Base-by-base conservation (phyloP, 352 stramenopile species). In the Nothophytophthora sp. region DNA sequence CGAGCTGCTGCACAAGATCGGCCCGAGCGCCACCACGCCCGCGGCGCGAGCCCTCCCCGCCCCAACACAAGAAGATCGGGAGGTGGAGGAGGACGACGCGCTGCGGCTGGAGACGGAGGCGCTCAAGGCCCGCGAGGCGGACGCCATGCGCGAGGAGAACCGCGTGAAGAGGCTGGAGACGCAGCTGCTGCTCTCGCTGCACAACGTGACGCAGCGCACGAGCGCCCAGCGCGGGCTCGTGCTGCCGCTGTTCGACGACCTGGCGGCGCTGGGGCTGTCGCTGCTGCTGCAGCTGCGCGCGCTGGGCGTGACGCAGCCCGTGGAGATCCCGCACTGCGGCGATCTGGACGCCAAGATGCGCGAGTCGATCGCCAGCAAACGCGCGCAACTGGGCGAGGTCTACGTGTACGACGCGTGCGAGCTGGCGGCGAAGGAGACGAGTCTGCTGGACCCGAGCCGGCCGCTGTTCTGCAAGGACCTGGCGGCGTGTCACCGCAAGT, bases 301-400 rank as follows among this genome's bases (percentile, higher is more conserved):
- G 15, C 36, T 78, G 29, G 68, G 66, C 12, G 53, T 68, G 4
- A 20, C 30, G 2, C 40, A 80, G 18, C 68, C 72, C 4, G 55
- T 79, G 19, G 72, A 79, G 39, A 55, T 82, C 23, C 65, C 68
- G 18, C 65, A 82, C 34, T 82, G 72, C 23, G 67, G 67, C 36
- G 67, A 81, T 40, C 43, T 81, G 29, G 38, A 59, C 15, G 25
- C 19, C 16, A 55, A 68, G 38, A 25, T 73, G 28, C 50, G 57
- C 7, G 49, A 37, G 25, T 61, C 44, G 1, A 53, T 67, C 13
- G 36, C 45, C 23, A 57, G 50, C 27, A 73, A 70, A 29, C 20
- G 12, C 8, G 33, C 51, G 4, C 59, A 62, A 7, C 41, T 73
- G 12, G 59, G 59, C 11, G 23, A 61, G 4, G 27, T 78, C 10